Percentiles rank a stretch among this genome's conserved stretches.
Conservation (phyloP, 2,329 filamentous ascomycete species). For the Epichloe festucae region DNA sequence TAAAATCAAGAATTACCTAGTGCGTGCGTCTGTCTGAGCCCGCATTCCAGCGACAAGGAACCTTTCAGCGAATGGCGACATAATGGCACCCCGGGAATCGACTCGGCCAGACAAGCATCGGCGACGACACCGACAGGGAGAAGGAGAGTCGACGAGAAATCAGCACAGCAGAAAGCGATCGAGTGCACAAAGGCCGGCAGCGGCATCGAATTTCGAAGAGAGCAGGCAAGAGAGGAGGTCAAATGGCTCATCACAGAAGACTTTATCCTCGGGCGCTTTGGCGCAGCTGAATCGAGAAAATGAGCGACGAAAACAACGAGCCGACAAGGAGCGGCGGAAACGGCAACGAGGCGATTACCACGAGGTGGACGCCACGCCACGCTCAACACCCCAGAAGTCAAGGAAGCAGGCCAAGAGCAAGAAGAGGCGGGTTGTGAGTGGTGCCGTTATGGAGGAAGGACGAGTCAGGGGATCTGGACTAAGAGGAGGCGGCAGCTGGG, state of each 20-base stretch:
- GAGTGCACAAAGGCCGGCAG: slow-evolving; percentile 17
- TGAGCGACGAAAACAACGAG: slow-evolving; percentile 33
- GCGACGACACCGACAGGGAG: slow-evolving; percentile 15
- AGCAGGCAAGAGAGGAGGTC: slow-evolving; percentile 15
- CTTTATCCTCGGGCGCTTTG: slow-evolving; percentile 41
- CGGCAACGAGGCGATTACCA: slow-evolving; percentile 6
- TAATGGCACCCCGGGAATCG: slow-evolving; percentile 6
- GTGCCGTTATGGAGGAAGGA: slow-evolving; percentile 57
- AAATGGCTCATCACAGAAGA: slow-evolving; percentile 10
- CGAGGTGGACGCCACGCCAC: not conserved
- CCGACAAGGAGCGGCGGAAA: slow-evolving; percentile 19
- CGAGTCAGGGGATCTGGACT: slow-evolving; percentile 24
- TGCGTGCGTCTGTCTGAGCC: slow-evolving; percentile 4
- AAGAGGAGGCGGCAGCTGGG: slow-evolving; percentile 29
- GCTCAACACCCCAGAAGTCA: slow-evolving; percentile 10
- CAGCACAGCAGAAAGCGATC: slow-evolving; percentile 25
- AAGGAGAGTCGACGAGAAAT: slow-evolving; percentile 18
- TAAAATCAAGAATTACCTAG: not conserved
- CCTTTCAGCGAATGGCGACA: not conserved
- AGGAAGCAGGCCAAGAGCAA: slow-evolving; percentile 26
- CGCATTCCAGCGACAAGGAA: slow-evolving; percentile 5
- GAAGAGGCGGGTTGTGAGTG: slow-evolving; percentile 54
- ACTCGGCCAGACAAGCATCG: slow-evolving; percentile 11
- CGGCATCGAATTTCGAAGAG: slow-evolving; percentile 19
- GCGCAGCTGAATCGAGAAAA: slow-evolving; percentile 54